Evolutionary conservation across 345 rosid genomes (phyloP), one percentile per base, ranked within the genome.

Genomic region (Salix koriyanagi): DNA sequence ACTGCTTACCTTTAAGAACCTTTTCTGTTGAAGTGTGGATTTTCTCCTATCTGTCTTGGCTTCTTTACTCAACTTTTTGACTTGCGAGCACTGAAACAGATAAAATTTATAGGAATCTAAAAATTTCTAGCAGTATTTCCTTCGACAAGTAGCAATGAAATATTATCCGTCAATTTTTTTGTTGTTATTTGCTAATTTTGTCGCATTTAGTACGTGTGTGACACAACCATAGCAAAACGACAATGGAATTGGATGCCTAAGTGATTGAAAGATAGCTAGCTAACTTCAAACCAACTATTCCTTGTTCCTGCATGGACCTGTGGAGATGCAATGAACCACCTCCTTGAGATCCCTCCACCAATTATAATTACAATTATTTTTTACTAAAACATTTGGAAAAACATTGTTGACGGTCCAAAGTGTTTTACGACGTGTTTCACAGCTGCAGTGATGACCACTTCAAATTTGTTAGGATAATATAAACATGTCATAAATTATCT

Each of bases 241-340:
- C 7, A 37, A 60, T 58, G 77, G 77, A 75, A 75, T 75, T 65
- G 77, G 77, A 75, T 75, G 71, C 77, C 39, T 42, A 64, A 44
- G 61, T 23, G 67, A 73, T 60, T 60, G 54, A 23, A 72, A 58
- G 30, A 11, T 36, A 44, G 30, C 13, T 36, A 26, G 6, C 30
- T 13, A 34, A 16, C 10, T 21, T 8, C 15, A 34, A 36, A 67
- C 25, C 64, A 37, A 18, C 61, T 34, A 46, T 21, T n/a, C 23
- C 48, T 32, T 32, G 71, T 13, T 50, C 71, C 64, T 39, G 34
- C 60, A 44, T 12, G 41, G 30, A 34, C 26, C 26, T 64, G 41
- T 74, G 77, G 70, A 65, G 39, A 65, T 64, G 70, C 77, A 65
- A 19, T 75, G 77, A 34, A 13, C 48, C 77, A 65, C 77, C 64